phyloP scores from a whole-genome alignment of 2,329 filamentous ascomycete species.

The Coleophoma crateriformis region DNA sequence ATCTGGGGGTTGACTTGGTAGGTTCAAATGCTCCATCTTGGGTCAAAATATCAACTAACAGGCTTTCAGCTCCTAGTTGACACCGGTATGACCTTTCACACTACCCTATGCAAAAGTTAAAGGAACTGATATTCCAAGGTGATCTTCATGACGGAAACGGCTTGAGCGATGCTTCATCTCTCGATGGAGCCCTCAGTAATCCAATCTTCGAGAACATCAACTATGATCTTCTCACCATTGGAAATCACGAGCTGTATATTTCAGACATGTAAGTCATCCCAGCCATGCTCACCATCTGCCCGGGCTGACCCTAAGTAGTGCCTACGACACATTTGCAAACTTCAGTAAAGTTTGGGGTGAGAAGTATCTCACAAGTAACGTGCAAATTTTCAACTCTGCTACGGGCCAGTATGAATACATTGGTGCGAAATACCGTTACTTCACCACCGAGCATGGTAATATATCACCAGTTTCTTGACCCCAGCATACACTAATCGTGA shows the following conservation, averaged over 20 bases:
- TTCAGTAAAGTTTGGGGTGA: slow-evolving; percentile 70
- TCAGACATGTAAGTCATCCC: slow-evolving; percentile 44
- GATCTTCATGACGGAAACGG: slow-evolving; percentile 91
- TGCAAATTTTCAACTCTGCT: slow-evolving; percentile 74
- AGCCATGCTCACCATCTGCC: neutral
- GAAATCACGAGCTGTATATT: slow-evolving; percentile 92
- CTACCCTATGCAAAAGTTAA: neutral
- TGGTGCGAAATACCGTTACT: slow-evolving; percentile 77
- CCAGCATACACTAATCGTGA: too few species aligned
- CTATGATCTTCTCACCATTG: slow-evolving; percentile 77
- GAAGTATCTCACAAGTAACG: slow-evolving; percentile 84
- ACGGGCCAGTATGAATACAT: slow-evolving; percentile 68
- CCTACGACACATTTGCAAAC: slow-evolving; percentile 70
- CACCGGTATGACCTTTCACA: slow-evolving; percentile 50
- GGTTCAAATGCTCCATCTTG: neutral
- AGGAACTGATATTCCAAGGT: slow-evolving; percentile 3
- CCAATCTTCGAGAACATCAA: slow-evolving; percentile 77
- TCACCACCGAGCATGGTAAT: slow-evolving; percentile 78
- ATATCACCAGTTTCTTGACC: too few species aligned
- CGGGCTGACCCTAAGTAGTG: slow-evolving; percentile 13
- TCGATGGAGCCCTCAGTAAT: slow-evolving; percentile 82
- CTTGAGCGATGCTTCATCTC: slow-evolving; percentile 82
- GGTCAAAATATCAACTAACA: neutral
- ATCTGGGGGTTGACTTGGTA: slow-evolving; percentile 66
- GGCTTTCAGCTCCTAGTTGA: slow-evolving; percentile 61